Base-by-base conservation (phyloP, 2,329 filamentous ascomycete genomes). In the Aspergillus sp. region DNA sequence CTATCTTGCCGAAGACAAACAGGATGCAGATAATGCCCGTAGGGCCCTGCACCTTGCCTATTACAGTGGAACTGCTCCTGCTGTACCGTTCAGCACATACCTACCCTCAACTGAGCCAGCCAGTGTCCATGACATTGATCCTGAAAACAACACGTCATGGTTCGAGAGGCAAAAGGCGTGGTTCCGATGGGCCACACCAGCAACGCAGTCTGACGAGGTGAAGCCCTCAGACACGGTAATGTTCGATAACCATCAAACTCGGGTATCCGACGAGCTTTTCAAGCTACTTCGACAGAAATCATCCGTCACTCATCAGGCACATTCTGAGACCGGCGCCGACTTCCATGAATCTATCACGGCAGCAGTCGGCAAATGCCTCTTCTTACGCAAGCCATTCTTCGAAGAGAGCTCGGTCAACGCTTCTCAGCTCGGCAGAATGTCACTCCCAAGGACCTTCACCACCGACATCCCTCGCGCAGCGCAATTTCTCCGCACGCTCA, bases 331-430 rank as follows among this genome's bases (percentile, higher is more conserved):
- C 3, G 59, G 60, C 17, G 57, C 52, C 6, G 59, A 62, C 13
- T 55, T 72, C 1, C 67, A 68, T 19, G 77, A 79, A 60, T 72
- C 67, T 10, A 58, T 79, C 23, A 76, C 72, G 21, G 77, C 76
- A 21, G 64, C 72, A 2, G 68, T 76, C 55, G 77, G 77, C n/a
- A 74, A 70, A 57, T 77, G 74, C 61, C 67, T 79, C n/a, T 78
- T 79, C 56, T 41, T 68, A 43, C 68, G 60, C 47, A 69, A 72
- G 59, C 48, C 68, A 4, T 63, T 58, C 7, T 56, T 69, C 28
- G 60, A 69, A 12, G 59, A 68, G 25, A 57, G 61, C 5, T 53
- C 60, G 12, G 49, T 72, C 55, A 76, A 62, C 48, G 72, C 74
- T 12, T 62, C 69, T 50, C 63, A 73, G n/a, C 62, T 78, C 28